phyloP scores from a whole-genome alignment of 352 stramenopile species.

The Pythium coloratum region DNA sequence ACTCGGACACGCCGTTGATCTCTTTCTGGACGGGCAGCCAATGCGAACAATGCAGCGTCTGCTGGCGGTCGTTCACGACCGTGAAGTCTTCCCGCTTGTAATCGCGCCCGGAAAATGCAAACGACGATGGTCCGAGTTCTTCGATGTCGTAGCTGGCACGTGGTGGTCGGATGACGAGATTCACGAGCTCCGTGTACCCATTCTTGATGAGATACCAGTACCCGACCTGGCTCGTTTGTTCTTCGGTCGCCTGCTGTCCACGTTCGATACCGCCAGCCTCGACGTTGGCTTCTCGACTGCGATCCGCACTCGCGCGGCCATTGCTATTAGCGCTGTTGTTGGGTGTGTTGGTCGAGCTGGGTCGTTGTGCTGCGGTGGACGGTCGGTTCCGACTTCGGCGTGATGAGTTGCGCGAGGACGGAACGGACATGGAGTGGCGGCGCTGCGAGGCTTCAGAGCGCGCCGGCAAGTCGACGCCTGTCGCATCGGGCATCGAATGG shows the following conservation, averaged over 20 bases:
- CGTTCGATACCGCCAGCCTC: conserved; percentile 73
- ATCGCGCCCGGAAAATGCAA: conserved; percentile 84
- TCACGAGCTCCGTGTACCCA: conserved; percentile 95
- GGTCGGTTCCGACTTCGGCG: conserved; percentile 9
- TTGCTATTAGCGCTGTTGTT: conserved; percentile 10
- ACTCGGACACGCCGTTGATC: conserved; percentile 31
- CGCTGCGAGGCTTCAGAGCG: conserved; percentile 9
- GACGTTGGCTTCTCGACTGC: conserved; percentile 5
- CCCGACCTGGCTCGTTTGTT: conserved; percentile 73
- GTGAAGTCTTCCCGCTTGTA: conserved; percentile 94
- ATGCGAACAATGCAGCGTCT: conserved; percentile 93
- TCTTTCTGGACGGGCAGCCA: conserved; percentile 81
- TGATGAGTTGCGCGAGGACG: conserved; percentile 17
- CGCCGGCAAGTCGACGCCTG: conserved; percentile 15
- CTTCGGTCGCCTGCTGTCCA: conserved; percentile 68
- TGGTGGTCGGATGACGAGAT: conserved; percentile 97
- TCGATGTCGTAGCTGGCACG: conserved; percentile 90
- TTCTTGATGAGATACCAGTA: conserved; percentile 88
- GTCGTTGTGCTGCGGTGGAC: conserved; percentile 6
- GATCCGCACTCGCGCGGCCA: background rate
- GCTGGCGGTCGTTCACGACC: conserved; percentile 69
- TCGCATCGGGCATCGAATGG: conserved; percentile 24
- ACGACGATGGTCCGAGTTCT: conserved; percentile 89
- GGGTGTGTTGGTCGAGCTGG: conserved; percentile 9
- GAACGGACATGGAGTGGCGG: conserved; percentile 30